Percentiles rank a stretch among this genome's conserved stretches.
Conservation (phyloP, 2,329 filamentous ascomycete genomes). For the Exophiala sp. region DNA sequence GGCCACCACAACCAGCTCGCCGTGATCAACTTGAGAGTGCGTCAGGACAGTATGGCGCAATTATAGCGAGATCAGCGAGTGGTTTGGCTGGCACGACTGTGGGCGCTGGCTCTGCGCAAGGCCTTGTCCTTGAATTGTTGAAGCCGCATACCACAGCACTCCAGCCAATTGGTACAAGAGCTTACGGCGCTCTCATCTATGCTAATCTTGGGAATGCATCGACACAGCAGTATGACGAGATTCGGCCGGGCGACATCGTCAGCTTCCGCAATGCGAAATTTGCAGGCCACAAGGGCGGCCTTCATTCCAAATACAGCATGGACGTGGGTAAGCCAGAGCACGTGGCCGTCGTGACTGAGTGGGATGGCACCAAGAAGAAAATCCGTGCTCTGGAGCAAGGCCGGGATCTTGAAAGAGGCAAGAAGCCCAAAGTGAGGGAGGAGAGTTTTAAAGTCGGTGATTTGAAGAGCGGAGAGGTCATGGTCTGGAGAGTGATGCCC, state of each 20-base stretch:
- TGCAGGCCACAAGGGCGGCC: slow-evolving; percentile 88
- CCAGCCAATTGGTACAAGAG: slow-evolving; percentile 77
- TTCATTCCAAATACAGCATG: slow-evolving; percentile 88
- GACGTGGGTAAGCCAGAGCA: slow-evolving; percentile 89
- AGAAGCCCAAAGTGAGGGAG: slow-evolving; percentile 87
- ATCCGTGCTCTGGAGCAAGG: slow-evolving; percentile 94
- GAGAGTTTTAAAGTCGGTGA: slow-evolving; percentile 95
- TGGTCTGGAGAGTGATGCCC: slow-evolving; percentile 95
- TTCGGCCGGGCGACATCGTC: slow-evolving; percentile 87
- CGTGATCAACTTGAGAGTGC: slow-evolving; percentile 91
- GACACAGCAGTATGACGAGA: slow-evolving; percentile 86
- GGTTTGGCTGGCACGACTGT: slow-evolving; percentile 73
- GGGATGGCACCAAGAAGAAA: slow-evolving; percentile 99
- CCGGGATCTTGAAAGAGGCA: slow-evolving; percentile 84
- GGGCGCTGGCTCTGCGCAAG: slow-evolving; percentile 76
- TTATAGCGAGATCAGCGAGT: slow-evolving; percentile 65
- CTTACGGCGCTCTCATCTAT: slow-evolving; percentile 90
- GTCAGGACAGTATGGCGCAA: slow-evolving; percentile 75
- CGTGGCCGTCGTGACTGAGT: slow-evolving; percentile 87
- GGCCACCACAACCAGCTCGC: slow-evolving; percentile 73
- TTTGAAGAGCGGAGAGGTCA: slow-evolving; percentile 86
- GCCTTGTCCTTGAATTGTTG: slow-evolving; percentile 75
- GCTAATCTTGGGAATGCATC: slow-evolving; percentile 92
- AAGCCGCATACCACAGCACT: slow-evolving; percentile 70
- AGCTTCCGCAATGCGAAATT: slow-evolving; percentile 90